Conservation (phyloP, 116 monocot genomes). For the Phalaenopsis hybrid region DNA sequence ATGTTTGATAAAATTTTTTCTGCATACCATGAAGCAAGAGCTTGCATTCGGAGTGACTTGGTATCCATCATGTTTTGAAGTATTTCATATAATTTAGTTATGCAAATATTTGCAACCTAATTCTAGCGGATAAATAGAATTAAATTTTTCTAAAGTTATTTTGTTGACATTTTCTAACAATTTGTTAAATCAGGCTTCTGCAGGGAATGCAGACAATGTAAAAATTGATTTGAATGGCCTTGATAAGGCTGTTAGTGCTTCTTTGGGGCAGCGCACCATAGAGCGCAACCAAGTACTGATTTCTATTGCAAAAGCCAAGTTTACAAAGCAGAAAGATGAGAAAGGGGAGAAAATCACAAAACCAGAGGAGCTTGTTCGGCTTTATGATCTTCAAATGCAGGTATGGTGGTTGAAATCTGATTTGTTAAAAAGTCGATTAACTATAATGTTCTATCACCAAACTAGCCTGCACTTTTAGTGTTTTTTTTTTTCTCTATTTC, state of each 20-base stretch:
- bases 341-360: constrained; percentile 81
- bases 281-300: constrained; percentile 85
- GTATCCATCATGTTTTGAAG: constrained; percentile 31
- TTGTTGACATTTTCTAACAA: constrained; percentile 15
- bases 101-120: background rate
- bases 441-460: constrained; percentile 3
- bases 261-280: constrained; percentile 87
- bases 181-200: constrained; percentile 55
- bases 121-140: background rate
- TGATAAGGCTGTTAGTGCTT: constrained; percentile 95
- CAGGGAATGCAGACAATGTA: constrained; percentile 80
- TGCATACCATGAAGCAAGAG: constrained; percentile 95
- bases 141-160: background rate
- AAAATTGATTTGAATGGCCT: constrained; percentile 98
- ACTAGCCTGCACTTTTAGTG: background rate
- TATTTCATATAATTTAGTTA: constrained; percentile 1
- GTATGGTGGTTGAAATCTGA: constrained; percentile 20
- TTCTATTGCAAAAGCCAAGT: constrained; percentile 76
- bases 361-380: constrained; percentile 95
- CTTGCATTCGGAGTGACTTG: constrained; percentile 89
- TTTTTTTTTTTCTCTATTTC: background rate
- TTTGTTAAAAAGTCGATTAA: background rate
- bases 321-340: constrained; percentile 64
- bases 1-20: constrained; percentile 97
- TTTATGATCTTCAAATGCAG: constrained; percentile 96